Evolutionary conservation across 2,329 filamentous ascomycete species (phyloP).

Genomic region (Mariannaea sp.): DNA sequence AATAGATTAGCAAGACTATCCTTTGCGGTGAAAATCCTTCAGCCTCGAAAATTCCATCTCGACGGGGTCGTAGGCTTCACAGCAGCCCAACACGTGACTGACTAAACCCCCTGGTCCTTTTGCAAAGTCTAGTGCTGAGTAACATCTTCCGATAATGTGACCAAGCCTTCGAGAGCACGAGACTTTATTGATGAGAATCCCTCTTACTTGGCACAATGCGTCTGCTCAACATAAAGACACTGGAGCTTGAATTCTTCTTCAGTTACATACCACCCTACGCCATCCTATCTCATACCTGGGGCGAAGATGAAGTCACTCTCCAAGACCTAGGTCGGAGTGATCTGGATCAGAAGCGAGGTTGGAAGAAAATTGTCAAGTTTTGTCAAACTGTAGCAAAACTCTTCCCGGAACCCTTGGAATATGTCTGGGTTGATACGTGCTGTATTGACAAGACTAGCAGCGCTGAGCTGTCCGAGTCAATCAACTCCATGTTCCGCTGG

Average conservation of each 20-base stretch:
- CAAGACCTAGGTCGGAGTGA: slow-evolving; percentile 16
- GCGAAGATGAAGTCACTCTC: slow-evolving; percentile 13
- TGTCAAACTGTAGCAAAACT: slow-evolving; percentile 1
- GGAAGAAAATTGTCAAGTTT: slow-evolving; percentile 23
- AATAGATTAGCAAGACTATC: too few relatives aligned
- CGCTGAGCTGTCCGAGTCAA: slow-evolving; percentile 29
- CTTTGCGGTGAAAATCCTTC: too few relatives aligned
- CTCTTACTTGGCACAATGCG: slow-evolving; percentile 8
- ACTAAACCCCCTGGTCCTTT: not conserved
- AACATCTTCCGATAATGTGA: not conserved
- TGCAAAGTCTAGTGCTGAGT: not conserved
- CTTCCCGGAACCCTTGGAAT: slow-evolving; percentile 6
- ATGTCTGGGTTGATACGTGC: slow-evolving; percentile 23
- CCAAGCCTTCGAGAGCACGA: not conserved
- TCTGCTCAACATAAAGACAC: slow-evolving; percentile 19
- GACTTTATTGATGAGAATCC: not conserved
- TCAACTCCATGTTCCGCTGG: slow-evolving; percentile 32
- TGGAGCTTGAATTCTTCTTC: slow-evolving; percentile 12
- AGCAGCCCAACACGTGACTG: slow-evolving; percentile 2
- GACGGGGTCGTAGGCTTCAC: too few relatives aligned
- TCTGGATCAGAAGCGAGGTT: slow-evolving; percentile 10
- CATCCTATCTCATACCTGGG: slow-evolving; percentile 25
- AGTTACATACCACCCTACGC: slow-evolving; percentile 19
- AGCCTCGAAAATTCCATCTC: too few relatives aligned
- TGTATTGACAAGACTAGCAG: slow-evolving; percentile 28